A percentile compares a stretch with the other conserved stretches of the same genome.
Conservation (phyloP, 1,139 yeast genomes). For the Saccharomycopsis crataegensis region DNA sequence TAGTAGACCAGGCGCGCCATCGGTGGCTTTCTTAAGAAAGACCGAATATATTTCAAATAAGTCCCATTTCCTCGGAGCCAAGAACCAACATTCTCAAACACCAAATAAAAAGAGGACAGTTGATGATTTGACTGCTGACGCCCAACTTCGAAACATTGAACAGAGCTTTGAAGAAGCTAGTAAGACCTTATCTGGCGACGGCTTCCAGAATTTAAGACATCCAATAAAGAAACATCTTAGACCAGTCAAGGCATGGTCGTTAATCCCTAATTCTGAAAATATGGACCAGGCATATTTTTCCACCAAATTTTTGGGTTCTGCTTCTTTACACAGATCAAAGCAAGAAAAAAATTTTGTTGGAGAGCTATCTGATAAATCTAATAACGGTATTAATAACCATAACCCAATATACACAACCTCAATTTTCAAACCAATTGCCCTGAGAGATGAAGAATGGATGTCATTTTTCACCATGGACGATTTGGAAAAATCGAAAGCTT, state of each 20-base stretch:
- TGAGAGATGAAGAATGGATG: slow-evolving; percentile 71
- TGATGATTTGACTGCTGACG: slow-evolving; percentile 11
- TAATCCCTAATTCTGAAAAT: slow-evolving; percentile 84
- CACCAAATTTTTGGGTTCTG: slow-evolving; percentile 75
- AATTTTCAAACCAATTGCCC: slow-evolving; percentile 65
- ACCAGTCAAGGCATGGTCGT: slow-evolving; percentile 73
- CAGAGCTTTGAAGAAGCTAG: slow-evolving; percentile 75
- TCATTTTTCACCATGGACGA: slow-evolving; percentile 56
- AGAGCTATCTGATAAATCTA: slow-evolving; percentile 28
- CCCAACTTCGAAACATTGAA: slow-evolving; percentile 37
- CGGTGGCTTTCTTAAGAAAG: slow-evolving; percentile 83
- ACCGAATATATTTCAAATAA: slow-evolving; percentile 76
- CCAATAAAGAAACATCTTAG: slow-evolving; percentile 69
- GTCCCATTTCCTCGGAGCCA: slow-evolving; percentile 22
- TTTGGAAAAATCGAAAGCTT: slow-evolving; percentile 34
- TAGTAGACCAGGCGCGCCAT: slow-evolving; percentile 41
- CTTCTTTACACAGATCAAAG: slow-evolving; percentile 43
- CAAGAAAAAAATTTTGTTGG: slow-evolving; percentile 25
- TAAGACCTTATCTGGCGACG: slow-evolving; percentile 47
- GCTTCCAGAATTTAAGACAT: slow-evolving; percentile 46
- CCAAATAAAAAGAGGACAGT: slow-evolving; percentile 3
- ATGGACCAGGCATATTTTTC: slow-evolving; percentile 71
- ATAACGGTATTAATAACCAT: slow-evolving; percentile 32
- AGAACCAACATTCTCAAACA: slow-evolving; percentile 18
- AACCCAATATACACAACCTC: slow-evolving; percentile 49